phyloP scores from a whole-genome alignment of 371 early-diverging fungal genomes.

The Circinella minor region DNA sequence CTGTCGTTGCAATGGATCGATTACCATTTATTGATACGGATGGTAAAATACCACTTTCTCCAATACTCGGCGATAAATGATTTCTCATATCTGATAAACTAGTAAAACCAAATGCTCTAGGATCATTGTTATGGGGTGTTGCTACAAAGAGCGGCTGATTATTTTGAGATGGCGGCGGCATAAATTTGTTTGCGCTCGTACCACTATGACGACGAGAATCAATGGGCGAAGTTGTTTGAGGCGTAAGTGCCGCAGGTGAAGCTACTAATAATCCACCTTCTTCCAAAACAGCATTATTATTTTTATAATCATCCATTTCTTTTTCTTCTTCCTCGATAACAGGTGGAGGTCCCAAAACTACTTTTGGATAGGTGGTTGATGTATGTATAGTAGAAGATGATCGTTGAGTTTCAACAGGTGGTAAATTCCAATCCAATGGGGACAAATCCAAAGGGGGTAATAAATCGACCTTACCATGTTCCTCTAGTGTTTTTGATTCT shows the following conservation, averaged over 20 bases:
- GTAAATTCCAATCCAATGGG: slow-evolving; percentile 19
- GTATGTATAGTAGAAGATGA: too few species aligned
- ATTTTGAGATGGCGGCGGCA: slow-evolving; percentile 5
- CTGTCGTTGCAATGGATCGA: slow-evolving; percentile 14
- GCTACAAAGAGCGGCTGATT: neutral
- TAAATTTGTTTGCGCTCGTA: slow-evolving; percentile 1
- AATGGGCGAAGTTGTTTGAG: neutral
- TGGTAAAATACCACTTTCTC: slow-evolving; percentile 7
- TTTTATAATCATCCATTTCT: neutral
- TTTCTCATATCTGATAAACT: neutral
- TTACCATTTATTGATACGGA: slow-evolving; percentile 11
- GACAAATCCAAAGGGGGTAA: slow-evolving; percentile 22
- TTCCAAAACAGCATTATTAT: neutral
- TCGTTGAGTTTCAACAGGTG: neutral
- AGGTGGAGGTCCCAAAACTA: slow-evolving; percentile 8
- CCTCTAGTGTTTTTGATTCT: slow-evolving; percentile 10
- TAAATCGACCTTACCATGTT: slow-evolving; percentile 6
- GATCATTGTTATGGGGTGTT: neutral
- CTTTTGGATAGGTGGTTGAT: too few species aligned
- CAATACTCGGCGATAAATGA: neutral
- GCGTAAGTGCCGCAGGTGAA: slow-evolving; percentile 9
- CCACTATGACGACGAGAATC: neutral
- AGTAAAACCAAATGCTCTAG: neutral
- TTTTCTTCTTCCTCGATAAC: neutral
- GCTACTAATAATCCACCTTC: slow-evolving; percentile 3